phyloP scores from a whole-genome alignment of 192 early-diverging fungal genomes.

The Entrophospora sp. region DNA sequence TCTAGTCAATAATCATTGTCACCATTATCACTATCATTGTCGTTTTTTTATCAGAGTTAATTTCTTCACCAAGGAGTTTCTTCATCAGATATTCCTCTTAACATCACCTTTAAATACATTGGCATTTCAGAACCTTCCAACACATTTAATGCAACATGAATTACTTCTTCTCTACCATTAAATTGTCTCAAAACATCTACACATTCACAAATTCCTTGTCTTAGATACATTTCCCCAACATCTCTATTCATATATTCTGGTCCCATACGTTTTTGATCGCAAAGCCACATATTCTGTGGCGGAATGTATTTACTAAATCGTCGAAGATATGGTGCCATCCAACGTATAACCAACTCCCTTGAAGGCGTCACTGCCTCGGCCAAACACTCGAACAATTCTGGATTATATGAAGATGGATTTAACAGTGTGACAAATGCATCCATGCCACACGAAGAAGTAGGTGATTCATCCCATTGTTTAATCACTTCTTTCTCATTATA shows the following conservation, averaged over 20 bases:
- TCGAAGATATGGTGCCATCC: conserved; percentile 19
- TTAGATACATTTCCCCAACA: conserved; percentile 17
- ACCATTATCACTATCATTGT: too few species aligned
- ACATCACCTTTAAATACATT: conserved; percentile 21
- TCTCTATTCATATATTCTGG: conserved; percentile 22
- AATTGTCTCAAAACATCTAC: conserved; percentile 21
- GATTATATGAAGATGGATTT: conserved; percentile 16
- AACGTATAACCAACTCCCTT: conserved; percentile 14
- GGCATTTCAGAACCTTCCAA: conserved; percentile 17
- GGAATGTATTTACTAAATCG: conserved; percentile 22
- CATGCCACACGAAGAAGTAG: conserved; percentile 19
- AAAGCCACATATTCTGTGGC: conserved; percentile 18
- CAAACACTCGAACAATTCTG: conserved; percentile 15
- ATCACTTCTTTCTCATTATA: not conserved
- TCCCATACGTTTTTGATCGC: conserved; percentile 19
- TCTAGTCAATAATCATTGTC: too few species aligned
- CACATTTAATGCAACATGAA: conserved; percentile 14
- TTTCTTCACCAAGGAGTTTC: conserved; percentile 16
- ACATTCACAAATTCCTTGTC: conserved; percentile 19
- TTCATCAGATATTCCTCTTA: conserved; percentile 21
- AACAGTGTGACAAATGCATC: conserved; percentile 19
- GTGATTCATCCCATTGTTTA: conserved; percentile 14
- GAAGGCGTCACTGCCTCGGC: conserved; percentile 19
- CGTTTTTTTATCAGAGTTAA: too few species aligned
- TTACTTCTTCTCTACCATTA: conserved; percentile 18